A percentile compares a stretch with the other conserved stretches of the same genome.
Conservation (phyloP, 2,329 filamentous ascomycete genomes). For the Cladophialophora carrionii region DNA sequence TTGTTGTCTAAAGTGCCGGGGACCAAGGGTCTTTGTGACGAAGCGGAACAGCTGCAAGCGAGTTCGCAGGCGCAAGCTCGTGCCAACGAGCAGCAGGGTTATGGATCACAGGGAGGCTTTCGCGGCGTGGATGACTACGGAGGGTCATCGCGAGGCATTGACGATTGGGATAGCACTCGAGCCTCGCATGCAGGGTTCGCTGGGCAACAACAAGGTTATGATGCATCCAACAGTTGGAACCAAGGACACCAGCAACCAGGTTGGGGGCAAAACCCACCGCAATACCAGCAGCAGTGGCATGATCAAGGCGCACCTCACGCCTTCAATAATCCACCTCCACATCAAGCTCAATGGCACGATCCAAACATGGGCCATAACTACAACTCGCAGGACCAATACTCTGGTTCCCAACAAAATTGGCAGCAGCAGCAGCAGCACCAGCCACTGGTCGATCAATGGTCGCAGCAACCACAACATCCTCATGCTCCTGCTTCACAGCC, state of each 20-base stretch:
- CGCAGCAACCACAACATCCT: slow-evolving; percentile 23
- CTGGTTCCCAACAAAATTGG: slow-evolving; percentile 23
- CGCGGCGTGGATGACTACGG: slow-evolving; percentile 39
- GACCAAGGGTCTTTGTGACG: slow-evolving; percentile 67
- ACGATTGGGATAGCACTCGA: slow-evolving; percentile 43
- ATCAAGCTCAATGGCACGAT: slow-evolving; percentile 26
- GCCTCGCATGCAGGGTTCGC: slow-evolving; percentile 38
- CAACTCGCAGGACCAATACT: slow-evolving; percentile 10
- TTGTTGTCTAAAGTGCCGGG: slow-evolving; percentile 76
- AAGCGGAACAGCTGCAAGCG: slow-evolving; percentile 66
- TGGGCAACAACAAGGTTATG: slow-evolving; percentile 45
- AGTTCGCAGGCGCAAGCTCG: slow-evolving; percentile 66
- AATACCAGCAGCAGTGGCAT: slow-evolving; percentile 24
- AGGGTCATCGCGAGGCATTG: slow-evolving; percentile 28
- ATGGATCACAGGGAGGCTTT: slow-evolving; percentile 39
- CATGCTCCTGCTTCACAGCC: slow-evolving; percentile 14
- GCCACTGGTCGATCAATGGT: slow-evolving; percentile 31
- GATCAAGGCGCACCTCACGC: slow-evolving; percentile 20
- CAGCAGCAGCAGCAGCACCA: slow-evolving; percentile 24
- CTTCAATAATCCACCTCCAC: slow-evolving; percentile 23
- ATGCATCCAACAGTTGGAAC: slow-evolving; percentile 23
- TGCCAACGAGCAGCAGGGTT: slow-evolving; percentile 53
- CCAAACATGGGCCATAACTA: slow-evolving; percentile 16
- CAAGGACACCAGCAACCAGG: slow-evolving; percentile 25
- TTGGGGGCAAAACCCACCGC: slow-evolving; percentile 22